Evolutionary conservation across 1,284 basidiomycete species (phyloP), one percentile per base, ranked within the genome.

Genomic region (Leccinum subrobustum): DNA sequence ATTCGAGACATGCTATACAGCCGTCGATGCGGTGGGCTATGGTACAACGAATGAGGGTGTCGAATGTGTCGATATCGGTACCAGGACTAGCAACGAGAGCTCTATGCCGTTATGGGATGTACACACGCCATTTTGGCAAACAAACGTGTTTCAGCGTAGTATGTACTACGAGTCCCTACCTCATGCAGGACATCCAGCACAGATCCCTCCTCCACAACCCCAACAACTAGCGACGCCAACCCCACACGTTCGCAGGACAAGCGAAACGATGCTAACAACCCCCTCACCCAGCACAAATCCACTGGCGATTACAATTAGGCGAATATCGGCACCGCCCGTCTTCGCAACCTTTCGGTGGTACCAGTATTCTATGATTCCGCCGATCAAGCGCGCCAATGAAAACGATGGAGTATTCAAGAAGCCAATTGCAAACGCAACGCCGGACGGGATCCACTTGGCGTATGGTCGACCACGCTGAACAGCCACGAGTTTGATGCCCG

Each of bases 371-470:
- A 92, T 77, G 65, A 93, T 71, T 2, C 96, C 96, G 39, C 96
- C 96, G 54, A 97, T 82, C 29, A 98, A 80, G 54, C 96, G 86
- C 1, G 96, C 95, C 57, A 98, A 83, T 4, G 93, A 94, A 78
- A 98, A 98, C 6, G 92, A 93, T 4, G 96, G 96, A 1, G 95
- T 95, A 73, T 98, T 98, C 71, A 98, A 82, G 77, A 98, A 96
- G 0, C 95, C 91, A 65, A 92, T 91, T 6, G 91, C 90, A 67
- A 95, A 95, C 1, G 92, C 92, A 29, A 95, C 88, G 33, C 95
- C 95, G 0, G 93, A 95, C 2, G 95, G 95, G 44, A 97, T 86
- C 84, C 87, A 93, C 56, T 83, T 85, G 18, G 85, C 81, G 68
- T 83, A 84, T 63, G 77, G 77, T 52, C 77, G 69, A 37, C 78